Evolutionary conservation across 1,139 yeast genomes (phyloP).

Genomic region (Candida pseudoviswanathii): DNA sequence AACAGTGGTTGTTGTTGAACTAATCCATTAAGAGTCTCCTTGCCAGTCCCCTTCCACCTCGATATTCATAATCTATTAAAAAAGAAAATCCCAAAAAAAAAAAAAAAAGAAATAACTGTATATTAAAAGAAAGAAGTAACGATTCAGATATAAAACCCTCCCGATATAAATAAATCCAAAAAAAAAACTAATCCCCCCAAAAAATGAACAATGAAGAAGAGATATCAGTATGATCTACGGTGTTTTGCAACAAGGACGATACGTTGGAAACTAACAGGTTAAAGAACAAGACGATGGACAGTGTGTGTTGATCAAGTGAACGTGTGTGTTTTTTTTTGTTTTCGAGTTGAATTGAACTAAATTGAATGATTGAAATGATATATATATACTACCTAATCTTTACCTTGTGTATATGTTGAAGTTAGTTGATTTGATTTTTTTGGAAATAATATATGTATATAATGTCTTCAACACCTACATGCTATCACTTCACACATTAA

Average conservation of each 20-base stretch:
- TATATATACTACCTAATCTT: neutral
- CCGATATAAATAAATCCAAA: neutral
- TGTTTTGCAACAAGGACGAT: too few species aligned
- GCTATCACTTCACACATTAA: neutral
- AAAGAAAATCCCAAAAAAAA: neutral
- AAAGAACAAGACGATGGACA: too few species aligned
- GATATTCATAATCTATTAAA: neutral
- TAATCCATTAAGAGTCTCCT: neutral
- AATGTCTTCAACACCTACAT: neutral
- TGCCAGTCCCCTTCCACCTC: too few species aligned
- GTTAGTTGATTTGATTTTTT: too few species aligned
- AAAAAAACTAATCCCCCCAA: neutral
- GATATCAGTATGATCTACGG: neutral
- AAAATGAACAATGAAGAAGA: neutral
- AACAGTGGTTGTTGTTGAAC: constrained; percentile 45
- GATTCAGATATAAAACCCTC: neutral
- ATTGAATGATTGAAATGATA: neutral
- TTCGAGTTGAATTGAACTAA: too few species aligned
- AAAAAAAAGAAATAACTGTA: neutral
- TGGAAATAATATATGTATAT: neutral
- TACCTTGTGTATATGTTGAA: neutral
- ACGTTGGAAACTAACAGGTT: too few species aligned
- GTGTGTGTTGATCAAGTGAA: too few species aligned
- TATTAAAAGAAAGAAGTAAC: neutral
- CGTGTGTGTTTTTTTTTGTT: too few species aligned